Base-by-base conservation (phyloP, 495 filamentous ascomycete species). In the Penicillium pulvis region DNA sequence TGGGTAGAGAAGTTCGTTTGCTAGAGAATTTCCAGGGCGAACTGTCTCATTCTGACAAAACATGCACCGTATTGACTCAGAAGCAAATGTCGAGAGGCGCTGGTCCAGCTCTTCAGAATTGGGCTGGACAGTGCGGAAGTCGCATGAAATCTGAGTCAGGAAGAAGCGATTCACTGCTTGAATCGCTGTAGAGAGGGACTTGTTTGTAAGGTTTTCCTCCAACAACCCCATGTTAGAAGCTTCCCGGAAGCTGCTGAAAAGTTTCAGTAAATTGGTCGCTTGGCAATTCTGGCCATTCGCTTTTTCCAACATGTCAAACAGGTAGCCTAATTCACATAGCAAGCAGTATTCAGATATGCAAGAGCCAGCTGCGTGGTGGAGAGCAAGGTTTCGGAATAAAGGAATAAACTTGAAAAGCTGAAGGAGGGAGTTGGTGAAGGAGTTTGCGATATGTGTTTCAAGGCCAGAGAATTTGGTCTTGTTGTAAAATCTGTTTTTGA, bases 261-360 rank as follows among this genome's bases (percentile, higher is more conserved):
- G 89, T 73, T 91, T 94, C 36, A 97, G 75, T 62, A 99, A 85
- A 68, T 99, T 99, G 1, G 93, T 96, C n/a, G 94, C 94, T 63
- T 97, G 94, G 64, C 95, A 98, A 59, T 92, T 94, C 55, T 90
- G 86, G 2, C 93, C 94, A 63, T 87, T 86, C 7, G 93, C 93
- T 66, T 97, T 98, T 62, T 97, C 90, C 33, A 99, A 79, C 94
- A 99, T 99, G 67, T 99, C 94, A 64, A 97, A 93, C 19, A 99
- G 77, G 70, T 93, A 98, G 17, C 93, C 94, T 69, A 98, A 74
- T 72, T 99, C 95, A 74, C 94, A 99, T 3, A 98, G 75, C 36
- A 99, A 76, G 75, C 94, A 99, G 42, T 82, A 75, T 42, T 96
- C 92, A 36, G 81, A 82, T 12, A 90, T 78, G 71, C 94, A 99